Conservation (phyloP, 164 flowering plant genomes). For the Magnolia officinalis region DNA sequence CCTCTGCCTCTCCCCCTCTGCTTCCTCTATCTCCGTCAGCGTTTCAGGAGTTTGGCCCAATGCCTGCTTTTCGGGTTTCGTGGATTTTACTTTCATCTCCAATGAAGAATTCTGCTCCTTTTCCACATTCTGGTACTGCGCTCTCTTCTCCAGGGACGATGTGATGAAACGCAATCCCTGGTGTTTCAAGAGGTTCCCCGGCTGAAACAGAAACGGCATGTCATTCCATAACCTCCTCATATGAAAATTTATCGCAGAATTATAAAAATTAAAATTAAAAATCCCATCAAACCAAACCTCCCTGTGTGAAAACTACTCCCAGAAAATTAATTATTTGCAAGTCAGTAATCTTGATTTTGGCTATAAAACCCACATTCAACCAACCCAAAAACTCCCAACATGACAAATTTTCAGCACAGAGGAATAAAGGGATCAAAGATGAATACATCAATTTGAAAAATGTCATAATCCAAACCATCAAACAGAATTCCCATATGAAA, state of each 20-base stretch:
- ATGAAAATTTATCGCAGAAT: background rate
- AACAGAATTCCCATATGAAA: background rate
- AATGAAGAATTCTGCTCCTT: constrained; percentile 22
- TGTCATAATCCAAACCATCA: background rate
- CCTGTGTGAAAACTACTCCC: background rate
- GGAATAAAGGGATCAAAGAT: background rate
- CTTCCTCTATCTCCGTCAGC: constrained; percentile 10
- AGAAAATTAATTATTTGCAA: background rate
- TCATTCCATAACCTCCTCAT: background rate
- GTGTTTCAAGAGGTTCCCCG: constrained; percentile 51
- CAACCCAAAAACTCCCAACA: background rate
- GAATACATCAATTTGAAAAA: background rate
- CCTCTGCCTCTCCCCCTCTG: constrained; percentile 31
- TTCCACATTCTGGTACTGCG: constrained; percentile 30
- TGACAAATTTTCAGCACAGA: background rate
- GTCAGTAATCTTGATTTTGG: background rate
- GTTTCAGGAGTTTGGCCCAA: constrained; percentile 26
- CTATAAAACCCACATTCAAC: background rate
- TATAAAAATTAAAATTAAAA: background rate
- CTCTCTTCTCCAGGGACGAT: constrained; percentile 74
- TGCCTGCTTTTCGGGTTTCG: background rate
- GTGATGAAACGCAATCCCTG: constrained; percentile 61
- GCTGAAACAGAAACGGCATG: constrained; percentile 31
- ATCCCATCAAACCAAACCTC: background rate
- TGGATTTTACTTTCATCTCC: background rate